Evolutionary conservation across 2,329 filamentous ascomycete genomes (phyloP), one percentile per base, ranked within the genome.

Genomic region (Aspergillus sclerotialis): DNA sequence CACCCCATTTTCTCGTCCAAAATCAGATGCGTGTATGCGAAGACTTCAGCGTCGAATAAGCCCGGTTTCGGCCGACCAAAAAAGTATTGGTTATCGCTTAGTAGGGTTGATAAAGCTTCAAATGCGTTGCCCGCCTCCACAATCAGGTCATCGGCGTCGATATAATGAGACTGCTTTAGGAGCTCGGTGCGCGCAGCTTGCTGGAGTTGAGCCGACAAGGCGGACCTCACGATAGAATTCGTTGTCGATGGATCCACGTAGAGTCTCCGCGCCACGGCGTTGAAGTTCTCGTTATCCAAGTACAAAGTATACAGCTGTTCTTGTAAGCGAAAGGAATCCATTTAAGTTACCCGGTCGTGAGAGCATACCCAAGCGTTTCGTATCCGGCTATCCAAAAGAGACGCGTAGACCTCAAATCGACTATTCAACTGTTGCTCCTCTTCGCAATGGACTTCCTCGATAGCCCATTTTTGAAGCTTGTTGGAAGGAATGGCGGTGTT

Each of bases 41-140:
- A 96, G 2, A 96, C 76, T 35, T 78, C 79, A 5, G 90, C 89
- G 62, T 98, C 92, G 48, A 96, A 90, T 15, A 90, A 54, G 0
- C 80, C 78, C 0, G 90, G 86, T 11, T 60, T 55, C 18, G 59
- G 32, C 37, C 58, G 55, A 4, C 66, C 71, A 50, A 81, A 82
- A 56, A 83, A 84, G 68, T 78, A 82, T 12, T 64, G 50, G 24
- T 77, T 60, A 1, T 72, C 59, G 1, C 70, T 77, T 7, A 86
- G 63, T 7, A 82, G 50, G 13, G 60, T 67, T 2, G 76, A 75
- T 7, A 86, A 60, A 2, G 81, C 77, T 25, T 69, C 64, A 39
- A 84, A 77, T 1, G 81, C 81, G 33, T 75, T 72, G 15, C 68
- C 69, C 2, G 79, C 79, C 43, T 80, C 74, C 8, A 63, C 65